A percentile compares a stretch with the other conserved stretches of the same genome.
Conservation (phyloP, 2,329 filamentous ascomycete genomes). For the Ophiostoma himal-ulmi region DNA sequence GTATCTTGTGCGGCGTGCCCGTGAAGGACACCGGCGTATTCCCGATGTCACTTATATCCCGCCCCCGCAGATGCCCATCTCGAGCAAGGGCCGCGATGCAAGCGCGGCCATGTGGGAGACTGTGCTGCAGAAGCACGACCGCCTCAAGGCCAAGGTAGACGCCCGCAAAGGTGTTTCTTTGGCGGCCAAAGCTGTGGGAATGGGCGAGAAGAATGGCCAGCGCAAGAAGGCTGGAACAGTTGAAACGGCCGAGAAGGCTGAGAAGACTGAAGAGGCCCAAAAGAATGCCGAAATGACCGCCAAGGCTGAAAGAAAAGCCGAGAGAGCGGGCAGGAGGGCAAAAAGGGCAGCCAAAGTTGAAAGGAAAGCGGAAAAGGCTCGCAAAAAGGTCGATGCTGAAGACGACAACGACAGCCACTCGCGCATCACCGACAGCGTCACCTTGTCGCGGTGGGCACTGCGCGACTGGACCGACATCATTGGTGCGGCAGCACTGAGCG, state of each 20-base stretch:
- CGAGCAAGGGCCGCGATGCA: neutral
- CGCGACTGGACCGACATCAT: constrained; percentile 84
- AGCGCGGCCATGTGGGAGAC: neutral
- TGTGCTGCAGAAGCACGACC: constrained; percentile 2
- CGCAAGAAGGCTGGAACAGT: neutral
- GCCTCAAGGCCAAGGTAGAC: neutral
- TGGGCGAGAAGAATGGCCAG: neutral
- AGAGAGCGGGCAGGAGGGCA: neutral
- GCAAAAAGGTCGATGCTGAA: neutral
- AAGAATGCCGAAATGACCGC: too few relatives aligned
- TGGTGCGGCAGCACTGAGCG: constrained; percentile 67
- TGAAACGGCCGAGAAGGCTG: too few relatives aligned
- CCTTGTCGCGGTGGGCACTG: constrained; percentile 36
- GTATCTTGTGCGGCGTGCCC: constrained; percentile 44
- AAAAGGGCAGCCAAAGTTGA: neutral
- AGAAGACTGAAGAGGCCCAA: too few relatives aligned
- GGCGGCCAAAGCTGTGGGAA: neutral
- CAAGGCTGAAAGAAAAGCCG: too few relatives aligned
- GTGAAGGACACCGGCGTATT: constrained; percentile 31
- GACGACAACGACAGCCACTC: neutral
- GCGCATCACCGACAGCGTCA: neutral
- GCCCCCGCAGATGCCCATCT: neutral
- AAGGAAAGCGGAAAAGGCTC: neutral
- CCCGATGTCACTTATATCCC: constrained; percentile 13
- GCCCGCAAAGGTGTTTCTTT: neutral